These are phyloP conservation scores for Neonectria coccinea DNA, from an alignment of 2,329 filamentous ascomycete genomes.

Conservation along the genomic window DNA sequence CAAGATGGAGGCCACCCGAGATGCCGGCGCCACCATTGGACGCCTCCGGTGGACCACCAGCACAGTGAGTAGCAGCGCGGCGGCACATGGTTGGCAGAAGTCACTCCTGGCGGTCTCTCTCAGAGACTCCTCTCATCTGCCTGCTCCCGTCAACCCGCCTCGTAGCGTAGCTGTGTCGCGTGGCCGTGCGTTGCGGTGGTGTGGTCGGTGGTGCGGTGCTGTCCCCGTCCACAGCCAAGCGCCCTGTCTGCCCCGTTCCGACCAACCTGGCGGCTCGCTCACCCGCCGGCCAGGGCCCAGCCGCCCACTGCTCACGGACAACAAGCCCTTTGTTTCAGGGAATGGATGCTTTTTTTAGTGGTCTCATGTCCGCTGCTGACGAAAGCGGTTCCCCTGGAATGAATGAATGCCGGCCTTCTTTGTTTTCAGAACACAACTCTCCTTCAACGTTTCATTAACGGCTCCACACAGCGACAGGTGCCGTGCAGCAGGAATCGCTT, in stretches of 20 bases:
- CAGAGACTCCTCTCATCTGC: slow-evolving; percentile 11
- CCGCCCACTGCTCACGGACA: neutral
- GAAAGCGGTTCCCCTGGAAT: slow-evolving; percentile 29
- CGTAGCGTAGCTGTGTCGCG: slow-evolving; percentile 30
- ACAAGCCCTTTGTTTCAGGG: slow-evolving; percentile 42
- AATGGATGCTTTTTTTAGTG: slow-evolving; percentile 25
- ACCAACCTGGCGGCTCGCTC: slow-evolving; percentile 12
- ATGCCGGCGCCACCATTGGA: slow-evolving; percentile 29
- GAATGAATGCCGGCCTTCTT: slow-evolving; percentile 8
- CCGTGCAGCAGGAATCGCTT: slow-evolving; percentile 2
- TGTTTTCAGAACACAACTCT: slow-evolving; percentile 5
- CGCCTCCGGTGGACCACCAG: slow-evolving; percentile 32
- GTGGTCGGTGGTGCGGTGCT: slow-evolving; percentile 35
- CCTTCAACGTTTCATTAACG: neutral
- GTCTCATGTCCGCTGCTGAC: slow-evolving; percentile 24
- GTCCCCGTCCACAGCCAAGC: slow-evolving; percentile 34
- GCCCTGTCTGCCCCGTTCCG: slow-evolving; percentile 20
- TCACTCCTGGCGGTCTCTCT: slow-evolving; percentile 7
- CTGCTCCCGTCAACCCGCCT: slow-evolving; percentile 17
- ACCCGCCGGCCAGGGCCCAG: slow-evolving; percentile 16
- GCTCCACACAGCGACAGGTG: neutral
- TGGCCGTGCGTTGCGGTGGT: slow-evolving; percentile 26
- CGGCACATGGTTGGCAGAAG: slow-evolving; percentile 26
- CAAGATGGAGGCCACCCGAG: slow-evolving; percentile 16
- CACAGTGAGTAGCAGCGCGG: slow-evolving; percentile 29